phyloP scores from a whole-genome alignment of 495 filamentous ascomycete genomes.

The Immersiella caudata region DNA sequence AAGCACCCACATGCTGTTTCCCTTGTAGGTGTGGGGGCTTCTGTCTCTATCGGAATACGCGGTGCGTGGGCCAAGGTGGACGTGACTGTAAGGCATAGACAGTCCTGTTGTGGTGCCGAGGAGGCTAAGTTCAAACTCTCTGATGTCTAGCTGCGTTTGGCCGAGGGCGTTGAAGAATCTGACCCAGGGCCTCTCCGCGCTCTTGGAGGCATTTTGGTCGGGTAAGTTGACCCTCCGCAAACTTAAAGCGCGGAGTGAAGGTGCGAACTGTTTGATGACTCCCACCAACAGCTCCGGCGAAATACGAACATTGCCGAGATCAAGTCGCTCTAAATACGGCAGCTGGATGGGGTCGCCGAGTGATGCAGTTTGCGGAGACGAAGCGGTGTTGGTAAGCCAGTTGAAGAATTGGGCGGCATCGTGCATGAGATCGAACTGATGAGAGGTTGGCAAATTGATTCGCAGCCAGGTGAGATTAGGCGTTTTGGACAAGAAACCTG shows the following conservation, averaged over 20 bases:
- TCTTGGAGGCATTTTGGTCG: conserved; percentile 20
- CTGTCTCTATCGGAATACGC: too few species aligned
- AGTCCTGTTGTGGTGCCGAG: not conserved
- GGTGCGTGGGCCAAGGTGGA: too few species aligned
- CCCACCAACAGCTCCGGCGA: conserved; percentile 26
- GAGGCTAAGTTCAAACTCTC: not conserved
- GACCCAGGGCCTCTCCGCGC: not conserved
- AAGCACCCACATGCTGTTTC: not conserved
- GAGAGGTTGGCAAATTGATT: conserved; percentile 35
- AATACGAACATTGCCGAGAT: conserved; percentile 41
- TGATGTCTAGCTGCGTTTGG: not conserved
- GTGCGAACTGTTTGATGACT: conserved; percentile 39
- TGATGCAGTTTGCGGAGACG: not conserved
- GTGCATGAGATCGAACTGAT: not conserved
- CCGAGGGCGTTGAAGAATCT: not conserved
- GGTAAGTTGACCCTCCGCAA: conserved; percentile 33
- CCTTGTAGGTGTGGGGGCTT: not conserved
- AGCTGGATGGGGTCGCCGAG: conserved; percentile 15
- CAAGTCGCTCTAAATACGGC: conserved; percentile 38
- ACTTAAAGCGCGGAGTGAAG: conserved; percentile 39
- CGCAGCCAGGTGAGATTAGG: conserved; percentile 41
- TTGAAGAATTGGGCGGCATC: not conserved
- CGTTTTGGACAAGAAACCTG: conserved; percentile 33
- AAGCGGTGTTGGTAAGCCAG: not conserved
- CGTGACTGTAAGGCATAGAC: too few species aligned